A percentile compares a stretch with the other conserved stretches of the same genome.
Evolutionary conservation across 192 early-diverging fungal genomes (phyloP).

Genomic region (Coemansia sp.): DNA sequence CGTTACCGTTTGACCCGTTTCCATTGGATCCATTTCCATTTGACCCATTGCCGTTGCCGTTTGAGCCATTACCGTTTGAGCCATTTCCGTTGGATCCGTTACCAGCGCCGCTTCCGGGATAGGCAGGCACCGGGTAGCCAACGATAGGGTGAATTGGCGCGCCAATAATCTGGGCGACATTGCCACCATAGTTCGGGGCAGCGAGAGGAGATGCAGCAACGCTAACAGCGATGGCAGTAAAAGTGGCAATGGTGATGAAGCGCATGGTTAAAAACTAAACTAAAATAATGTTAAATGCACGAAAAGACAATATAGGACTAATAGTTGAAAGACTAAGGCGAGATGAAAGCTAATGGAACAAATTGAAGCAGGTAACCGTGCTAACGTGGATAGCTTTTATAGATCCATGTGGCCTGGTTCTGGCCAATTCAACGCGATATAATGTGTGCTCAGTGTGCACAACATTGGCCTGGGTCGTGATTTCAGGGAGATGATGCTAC

Average conservation of each 20-base stretch:
- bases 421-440: neutral
- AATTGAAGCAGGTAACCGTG: neutral
- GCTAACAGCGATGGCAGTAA: conserved; percentile 28
- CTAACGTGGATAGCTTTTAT: neutral
- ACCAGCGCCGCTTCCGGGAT: conserved; percentile 24
- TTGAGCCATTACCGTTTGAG: conserved; percentile 5
- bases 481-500: neutral
- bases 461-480: neutral
- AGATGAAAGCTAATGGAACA: neutral
- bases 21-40: conserved; percentile 19
- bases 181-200: conserved; percentile 38
- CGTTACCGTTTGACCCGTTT: conserved; percentile 25
- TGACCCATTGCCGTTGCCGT: conserved; percentile 1
- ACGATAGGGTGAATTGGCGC: conserved; percentile 10
- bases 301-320: neutral
- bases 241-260: conserved; percentile 25
- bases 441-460: neutral
- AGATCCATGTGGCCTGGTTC: neutral
- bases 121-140: conserved; percentile 13
- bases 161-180: conserved; percentile 27
- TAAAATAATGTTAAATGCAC: neutral
- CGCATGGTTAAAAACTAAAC: conserved; percentile 28
- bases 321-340: neutral
- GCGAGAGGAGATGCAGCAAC: conserved; percentile 40
- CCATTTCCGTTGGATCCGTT: conserved; percentile 7